Evolutionary conservation across 495 filamentous ascomycete genomes (phyloP).

Genomic region (Aspergillus funiculosus): DNA sequence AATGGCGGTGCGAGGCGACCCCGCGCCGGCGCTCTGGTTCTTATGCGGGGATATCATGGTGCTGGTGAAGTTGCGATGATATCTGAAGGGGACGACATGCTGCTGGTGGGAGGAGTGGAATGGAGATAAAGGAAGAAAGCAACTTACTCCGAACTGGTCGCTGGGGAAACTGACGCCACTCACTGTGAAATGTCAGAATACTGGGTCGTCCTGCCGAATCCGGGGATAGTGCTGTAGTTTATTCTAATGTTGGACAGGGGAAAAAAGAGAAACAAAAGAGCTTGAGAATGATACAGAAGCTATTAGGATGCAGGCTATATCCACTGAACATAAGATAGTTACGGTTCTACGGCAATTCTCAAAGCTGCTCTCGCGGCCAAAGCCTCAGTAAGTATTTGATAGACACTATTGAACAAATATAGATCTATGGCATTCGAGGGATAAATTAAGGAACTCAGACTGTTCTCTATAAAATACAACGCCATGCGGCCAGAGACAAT

Average conservation of each 20-base stretch:
- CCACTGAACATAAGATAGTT: too few species aligned
- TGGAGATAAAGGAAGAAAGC: not conserved
- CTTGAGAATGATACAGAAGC: too few species aligned
- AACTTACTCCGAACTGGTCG: too few species aligned
- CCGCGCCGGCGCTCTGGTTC: not conserved
- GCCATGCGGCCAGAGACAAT: conserved; percentile 2
- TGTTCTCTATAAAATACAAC: conserved; percentile 8
- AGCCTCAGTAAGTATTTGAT: too few species aligned
- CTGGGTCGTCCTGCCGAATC: not conserved
- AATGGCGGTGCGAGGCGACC: conserved; percentile 27
- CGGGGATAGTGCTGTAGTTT: not conserved
- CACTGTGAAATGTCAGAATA: not conserved
- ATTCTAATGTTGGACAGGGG: not conserved
- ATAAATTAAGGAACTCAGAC: too few species aligned
- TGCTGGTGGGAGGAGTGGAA: not conserved
- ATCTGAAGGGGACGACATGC: not conserved
- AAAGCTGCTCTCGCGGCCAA: too few species aligned
- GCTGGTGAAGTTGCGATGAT: not conserved
- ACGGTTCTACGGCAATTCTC: too few species aligned
- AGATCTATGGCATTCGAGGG: too few species aligned
- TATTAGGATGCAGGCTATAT: too few species aligned
- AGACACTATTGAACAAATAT: too few species aligned
- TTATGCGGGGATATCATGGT: conserved; percentile 26
- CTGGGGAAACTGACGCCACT: conserved; percentile 22
- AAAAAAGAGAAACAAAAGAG: not conserved